Base-by-base conservation (phyloP, 495 filamentous ascomycete species). In the Daldinia caldariorum region DNA sequence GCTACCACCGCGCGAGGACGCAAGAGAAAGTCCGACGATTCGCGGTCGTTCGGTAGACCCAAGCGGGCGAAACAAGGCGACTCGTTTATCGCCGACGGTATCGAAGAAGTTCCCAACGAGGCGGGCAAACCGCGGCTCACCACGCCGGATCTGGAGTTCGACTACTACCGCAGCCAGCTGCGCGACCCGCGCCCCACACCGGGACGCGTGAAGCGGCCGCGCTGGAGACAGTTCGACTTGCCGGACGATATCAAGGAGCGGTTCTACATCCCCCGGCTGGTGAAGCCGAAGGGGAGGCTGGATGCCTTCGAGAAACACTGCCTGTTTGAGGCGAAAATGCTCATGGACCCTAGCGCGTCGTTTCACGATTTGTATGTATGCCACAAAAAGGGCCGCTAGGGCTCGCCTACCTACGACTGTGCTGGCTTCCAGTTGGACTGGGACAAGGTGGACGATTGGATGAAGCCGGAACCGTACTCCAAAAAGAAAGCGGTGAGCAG, bases 341-440 rank as follows among this genome's bases (percentile, higher is more conserved):
- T 67, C 1, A 0, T 68, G 1, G 69, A 74, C n/a, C 72, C 72
- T 2, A 58, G 59, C n/a, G 60, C 8, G 1, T 3, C n/a, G 6
- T 73, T 63, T 31, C 65, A 68, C 45, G 56, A 59, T 20, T 41
- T 70, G 9, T 1, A 75, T n/a, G 41, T 74, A 12, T 78, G 73
- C 22, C 61, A 58, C 45, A 9, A 62, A 8, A 72, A 70, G 22
- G 76, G 72, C 5, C 72, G 65, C 14, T 26, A 62, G 0, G 74
- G 77, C 5, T 67, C 67, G 18, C 77, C 76, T 0, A 79, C 74
- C 10, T 80, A 78, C 58, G 77, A 81, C 20, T 49, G 63, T 43
- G 59, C 70, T 1, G 79, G 79, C 6, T 79, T 78, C 38, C 69
- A 74, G 59, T 61, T 79, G 31, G 76, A 79, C 41, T 79, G 69